Evolutionary conservation across 139 green algal genomes (phyloP).

Genomic region (Coccomyxa sp.): DNA sequence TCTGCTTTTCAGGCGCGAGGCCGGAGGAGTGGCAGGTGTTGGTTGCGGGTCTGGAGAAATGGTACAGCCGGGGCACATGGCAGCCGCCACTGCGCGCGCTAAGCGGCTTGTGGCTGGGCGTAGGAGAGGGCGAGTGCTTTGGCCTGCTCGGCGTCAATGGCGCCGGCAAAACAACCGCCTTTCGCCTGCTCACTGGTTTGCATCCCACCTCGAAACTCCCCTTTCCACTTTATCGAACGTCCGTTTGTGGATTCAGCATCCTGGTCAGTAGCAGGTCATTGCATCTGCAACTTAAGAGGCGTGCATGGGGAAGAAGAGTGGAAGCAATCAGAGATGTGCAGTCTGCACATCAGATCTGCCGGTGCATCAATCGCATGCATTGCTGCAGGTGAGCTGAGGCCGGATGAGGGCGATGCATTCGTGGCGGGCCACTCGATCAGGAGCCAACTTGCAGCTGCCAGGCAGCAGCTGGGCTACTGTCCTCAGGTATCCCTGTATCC

Average conservation of each 20-base stretch:
- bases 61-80: constrained; percentile 33
- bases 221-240: no score
- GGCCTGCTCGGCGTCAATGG: constrained; percentile 71
- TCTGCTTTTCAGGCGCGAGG: background rate
- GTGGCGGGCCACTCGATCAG: constrained; percentile 41
- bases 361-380: no score
- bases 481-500: constrained; percentile 45
- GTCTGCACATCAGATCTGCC: no score
- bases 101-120: constrained; percentile 49
- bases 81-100: constrained; percentile 42
- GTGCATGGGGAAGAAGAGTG: no score
- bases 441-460: constrained; percentile 26
- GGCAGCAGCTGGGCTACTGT: constrained; percentile 67
- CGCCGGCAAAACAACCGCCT: constrained; percentile 81
- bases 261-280: background rate
- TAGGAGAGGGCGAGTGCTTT: constrained; percentile 70
- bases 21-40: constrained; percentile 24
- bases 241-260: background rate
- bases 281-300: background rate
- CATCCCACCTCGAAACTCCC: no score
- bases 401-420: constrained; percentile 1
- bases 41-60: constrained; percentile 53
- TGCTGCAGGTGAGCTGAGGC: constrained; percentile 10
- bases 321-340: no score
- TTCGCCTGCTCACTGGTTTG: constrained; percentile 59